Evolutionary conservation across 2,329 filamentous ascomycete genomes (phyloP).

Genomic region (Magnaporthales sp.): DNA sequence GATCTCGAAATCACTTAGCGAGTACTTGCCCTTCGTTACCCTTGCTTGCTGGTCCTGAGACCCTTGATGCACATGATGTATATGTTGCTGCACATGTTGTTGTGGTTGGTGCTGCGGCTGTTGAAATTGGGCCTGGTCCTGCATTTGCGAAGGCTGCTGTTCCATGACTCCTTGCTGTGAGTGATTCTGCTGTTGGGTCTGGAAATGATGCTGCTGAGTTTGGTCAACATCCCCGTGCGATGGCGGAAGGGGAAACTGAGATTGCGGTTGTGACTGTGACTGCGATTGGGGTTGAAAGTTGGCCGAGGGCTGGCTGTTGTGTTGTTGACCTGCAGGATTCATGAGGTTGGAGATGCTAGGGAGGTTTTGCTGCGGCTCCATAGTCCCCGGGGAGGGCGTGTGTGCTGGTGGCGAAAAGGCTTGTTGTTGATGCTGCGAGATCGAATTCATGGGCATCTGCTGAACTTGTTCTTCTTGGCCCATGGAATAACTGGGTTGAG

Average conservation of each 20-base stretch:
- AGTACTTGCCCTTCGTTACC: constrained; percentile 95
- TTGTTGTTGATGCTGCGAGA: constrained; percentile 18
- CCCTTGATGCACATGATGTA: constrained; percentile 19
- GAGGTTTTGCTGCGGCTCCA: constrained; percentile 53
- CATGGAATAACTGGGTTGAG: constrained; percentile 12
- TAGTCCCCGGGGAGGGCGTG: constrained; percentile 29
- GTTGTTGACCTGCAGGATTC: constrained; percentile 44
- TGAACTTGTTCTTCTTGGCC: constrained; percentile 22
- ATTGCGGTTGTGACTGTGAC: constrained; percentile 15
- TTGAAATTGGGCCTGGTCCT: constrained; percentile 21
- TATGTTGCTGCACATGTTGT: constrained; percentile 7
- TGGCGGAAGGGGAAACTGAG: constrained; percentile 12
- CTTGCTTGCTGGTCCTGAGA: constrained; percentile 34
- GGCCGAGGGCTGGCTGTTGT: constrained; percentile 30
- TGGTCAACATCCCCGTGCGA: constrained; percentile 19
- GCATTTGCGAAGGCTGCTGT: constrained; percentile 11
- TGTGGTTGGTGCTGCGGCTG: constrained; percentile 11
- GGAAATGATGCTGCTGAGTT: constrained; percentile 19
- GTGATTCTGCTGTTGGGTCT: constrained; percentile 11
- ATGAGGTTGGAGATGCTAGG: constrained; percentile 80
- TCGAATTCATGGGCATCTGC: constrained; percentile 22
- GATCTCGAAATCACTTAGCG: constrained; percentile 80
- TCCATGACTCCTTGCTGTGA: constrained; percentile 12
- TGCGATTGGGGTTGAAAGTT: constrained; percentile 18
- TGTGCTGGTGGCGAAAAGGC: constrained; percentile 18